These are phyloP conservation scores for Jimgerdemannia flammicorona DNA, from an alignment of 192 early-diverging fungal genomes.

Conservation along the genomic window DNA sequence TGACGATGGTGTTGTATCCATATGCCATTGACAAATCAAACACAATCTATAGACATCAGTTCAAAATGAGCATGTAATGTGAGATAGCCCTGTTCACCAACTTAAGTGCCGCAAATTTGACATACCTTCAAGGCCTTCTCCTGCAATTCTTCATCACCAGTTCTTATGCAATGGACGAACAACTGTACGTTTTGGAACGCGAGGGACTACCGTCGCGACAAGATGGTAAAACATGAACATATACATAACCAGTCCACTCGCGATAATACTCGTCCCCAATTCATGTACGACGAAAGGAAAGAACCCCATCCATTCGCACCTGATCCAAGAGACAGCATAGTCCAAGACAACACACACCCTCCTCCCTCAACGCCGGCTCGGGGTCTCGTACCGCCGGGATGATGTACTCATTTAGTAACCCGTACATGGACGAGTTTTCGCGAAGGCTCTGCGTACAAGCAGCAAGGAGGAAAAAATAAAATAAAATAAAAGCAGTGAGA, in stretches of 20 bases:
- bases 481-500: background rate
- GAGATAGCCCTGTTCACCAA: no score
- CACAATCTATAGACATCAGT: slow-evolving; percentile 45
- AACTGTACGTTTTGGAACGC: slow-evolving; percentile 68
- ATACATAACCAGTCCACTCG: no score
- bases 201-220: no score
- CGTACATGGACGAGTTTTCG: slow-evolving; percentile 72
- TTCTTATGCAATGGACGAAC: slow-evolving; percentile 65
- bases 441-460: slow-evolving; percentile 37
- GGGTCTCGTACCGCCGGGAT: slow-evolving; percentile 67
- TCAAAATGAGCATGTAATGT: no score
- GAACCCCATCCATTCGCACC: no score
- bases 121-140: slow-evolving; percentile 66
- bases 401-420: slow-evolving; percentile 66
- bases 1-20: slow-evolving; percentile 36
- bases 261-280: no score
- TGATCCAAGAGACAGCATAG: slow-evolving; percentile 76
- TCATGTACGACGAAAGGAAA: no score
- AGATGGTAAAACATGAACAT: no score
- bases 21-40: slow-evolving; percentile 60
- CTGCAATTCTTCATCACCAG: slow-evolving; percentile 55
- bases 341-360: slow-evolving; percentile 80
- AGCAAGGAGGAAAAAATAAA: background rate
- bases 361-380: slow-evolving; percentile 66
- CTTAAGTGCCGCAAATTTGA: background rate